Conservation (phyloP, 352 stramenopile genomes). For the Chrysophaeum taylorii region DNA sequence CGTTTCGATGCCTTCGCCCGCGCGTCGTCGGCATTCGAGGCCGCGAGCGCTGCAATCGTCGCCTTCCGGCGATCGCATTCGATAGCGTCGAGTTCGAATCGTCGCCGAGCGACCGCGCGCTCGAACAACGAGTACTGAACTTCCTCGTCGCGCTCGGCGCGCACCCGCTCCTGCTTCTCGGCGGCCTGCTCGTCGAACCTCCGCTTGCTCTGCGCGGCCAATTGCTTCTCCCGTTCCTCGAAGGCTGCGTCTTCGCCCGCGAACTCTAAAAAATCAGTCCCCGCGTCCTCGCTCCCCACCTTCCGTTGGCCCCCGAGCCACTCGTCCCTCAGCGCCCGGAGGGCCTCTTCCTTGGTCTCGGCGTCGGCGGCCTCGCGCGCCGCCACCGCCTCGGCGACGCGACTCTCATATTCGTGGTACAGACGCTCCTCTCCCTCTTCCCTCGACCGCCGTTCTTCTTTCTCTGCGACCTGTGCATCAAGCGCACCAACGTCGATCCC, state of each 20-base stretch:
- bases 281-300: background rate
- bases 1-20: too few species aligned
- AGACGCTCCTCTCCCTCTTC: constrained; percentile 3
- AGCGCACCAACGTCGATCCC: constrained; percentile 30
- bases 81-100: constrained; percentile 3
- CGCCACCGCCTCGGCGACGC: constrained; percentile 9
- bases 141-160: constrained; percentile 12
- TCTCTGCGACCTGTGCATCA: constrained; percentile 34
- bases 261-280: too few species aligned
- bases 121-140: constrained; percentile 13
- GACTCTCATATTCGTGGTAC: constrained; percentile 12
- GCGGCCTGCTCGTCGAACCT: constrained; percentile 15
- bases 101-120: background rate
- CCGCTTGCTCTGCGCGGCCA: constrained; percentile 6
- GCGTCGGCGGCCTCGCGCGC: constrained; percentile 11
- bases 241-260: constrained; percentile 13
- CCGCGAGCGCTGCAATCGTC: background rate
- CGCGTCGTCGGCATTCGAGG: constrained; percentile 7
- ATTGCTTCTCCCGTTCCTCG: background rate
- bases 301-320: constrained; percentile 1
- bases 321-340: constrained; percentile 2
- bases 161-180: constrained; percentile 14
- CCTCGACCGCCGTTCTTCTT: background rate
- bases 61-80: background rate
- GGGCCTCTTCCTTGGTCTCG: background rate